These are phyloP conservation scores for Jackrogersella multiformis DNA, from an alignment of 495 filamentous ascomycete species.

Conservation along the genomic window DNA sequence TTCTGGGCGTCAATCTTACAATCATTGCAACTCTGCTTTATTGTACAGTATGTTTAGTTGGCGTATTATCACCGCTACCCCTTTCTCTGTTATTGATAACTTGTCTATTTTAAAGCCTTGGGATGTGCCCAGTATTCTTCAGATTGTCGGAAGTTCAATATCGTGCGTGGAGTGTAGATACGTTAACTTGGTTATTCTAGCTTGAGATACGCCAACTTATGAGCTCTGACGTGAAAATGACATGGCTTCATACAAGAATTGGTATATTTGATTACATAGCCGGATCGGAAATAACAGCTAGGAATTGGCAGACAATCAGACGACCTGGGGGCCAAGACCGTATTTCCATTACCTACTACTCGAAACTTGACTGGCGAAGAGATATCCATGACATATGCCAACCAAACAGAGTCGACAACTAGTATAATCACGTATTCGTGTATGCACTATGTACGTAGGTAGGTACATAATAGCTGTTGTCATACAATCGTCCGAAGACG, in stretches of 20 bases:
- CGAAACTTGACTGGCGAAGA: background rate
- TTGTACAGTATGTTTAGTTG: slow-evolving; percentile 25
- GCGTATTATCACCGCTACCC: slow-evolving; percentile 18
- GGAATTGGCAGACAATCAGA: slow-evolving; percentile 1
- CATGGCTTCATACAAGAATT: slow-evolving; percentile 1
- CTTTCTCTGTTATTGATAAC: slow-evolving; percentile 26
- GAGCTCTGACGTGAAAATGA: background rate
- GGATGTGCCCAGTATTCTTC: too few relatives aligned
- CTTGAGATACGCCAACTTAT: background rate
- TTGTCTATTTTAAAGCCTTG: background rate
- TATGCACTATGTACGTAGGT: background rate
- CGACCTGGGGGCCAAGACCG: background rate
- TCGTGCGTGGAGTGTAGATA: background rate
- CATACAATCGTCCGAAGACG: slow-evolving; percentile 8
- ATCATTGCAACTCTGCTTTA: slow-evolving; percentile 21
- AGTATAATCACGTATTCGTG: background rate
- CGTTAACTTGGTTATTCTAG: background rate
- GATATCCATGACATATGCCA: background rate
- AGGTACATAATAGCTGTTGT: background rate
- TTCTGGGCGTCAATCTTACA: slow-evolving; percentile 16
- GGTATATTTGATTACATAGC: background rate
- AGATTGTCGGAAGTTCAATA: background rate
- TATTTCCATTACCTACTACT: background rate
- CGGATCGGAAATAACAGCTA: background rate
- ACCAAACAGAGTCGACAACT: background rate